Evolutionary conservation across 306 rosid genomes (phyloP).

Genomic region (Lathyrus tuberosus): DNA sequence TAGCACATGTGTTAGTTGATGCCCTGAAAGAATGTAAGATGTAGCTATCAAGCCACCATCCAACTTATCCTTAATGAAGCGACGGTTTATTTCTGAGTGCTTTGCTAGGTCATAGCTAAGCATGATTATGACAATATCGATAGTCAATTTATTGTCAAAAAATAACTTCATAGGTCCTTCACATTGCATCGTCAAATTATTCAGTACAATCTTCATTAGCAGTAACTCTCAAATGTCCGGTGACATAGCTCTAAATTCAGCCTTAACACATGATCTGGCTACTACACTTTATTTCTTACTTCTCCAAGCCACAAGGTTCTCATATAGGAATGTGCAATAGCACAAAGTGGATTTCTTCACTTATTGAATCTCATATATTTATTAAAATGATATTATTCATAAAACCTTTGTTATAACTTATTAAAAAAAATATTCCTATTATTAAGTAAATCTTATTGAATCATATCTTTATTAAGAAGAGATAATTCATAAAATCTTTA

Average conservation of each 20-base stretch:
- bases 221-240: background rate
- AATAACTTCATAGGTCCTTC: background rate
- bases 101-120: background rate
- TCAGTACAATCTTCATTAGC: background rate
- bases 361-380: background rate
- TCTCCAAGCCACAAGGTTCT: background rate
- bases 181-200: background rate
- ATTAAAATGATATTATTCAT: too few species aligned
- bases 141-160: background rate
- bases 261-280: background rate
- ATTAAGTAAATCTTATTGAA: too few species aligned
- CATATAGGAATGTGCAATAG: background rate
- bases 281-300: background rate
- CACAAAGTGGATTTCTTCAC: background rate
- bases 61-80: background rate
- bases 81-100: background rate
- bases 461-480: too few species aligned
- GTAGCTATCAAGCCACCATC: background rate
- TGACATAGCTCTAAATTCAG: background rate
- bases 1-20: background rate
- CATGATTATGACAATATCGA: background rate
- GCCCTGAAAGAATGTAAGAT: background rate
- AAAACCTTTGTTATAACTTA: too few species aligned
- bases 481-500: too few species aligned
- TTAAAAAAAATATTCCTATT: too few species aligned